Conservation (phyloP, 2,329 filamentous ascomycete species). For the Neurospora sp. region DNA sequence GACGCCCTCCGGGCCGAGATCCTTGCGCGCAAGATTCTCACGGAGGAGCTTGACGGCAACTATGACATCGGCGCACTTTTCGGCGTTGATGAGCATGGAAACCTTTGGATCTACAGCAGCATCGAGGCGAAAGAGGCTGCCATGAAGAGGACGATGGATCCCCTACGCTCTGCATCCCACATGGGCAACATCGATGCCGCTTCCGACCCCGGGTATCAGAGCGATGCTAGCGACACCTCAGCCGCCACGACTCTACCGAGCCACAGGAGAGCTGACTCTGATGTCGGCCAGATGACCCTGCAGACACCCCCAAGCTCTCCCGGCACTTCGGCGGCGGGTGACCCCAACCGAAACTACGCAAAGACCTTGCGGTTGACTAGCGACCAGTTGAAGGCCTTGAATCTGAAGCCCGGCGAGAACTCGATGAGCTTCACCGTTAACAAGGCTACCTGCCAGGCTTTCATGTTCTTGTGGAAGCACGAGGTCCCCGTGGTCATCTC, state of each 20-base stretch:
- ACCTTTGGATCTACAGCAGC: conserved; percentile 99
- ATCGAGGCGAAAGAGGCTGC: conserved; percentile 91
- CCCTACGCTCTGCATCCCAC: conserved; percentile 35
- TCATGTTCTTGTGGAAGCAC: conserved; percentile 89
- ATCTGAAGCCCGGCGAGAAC: conserved; percentile 79
- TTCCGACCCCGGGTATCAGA: conserved; percentile 92
- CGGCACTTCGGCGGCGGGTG: conserved; percentile 51
- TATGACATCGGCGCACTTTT: conserved; percentile 95
- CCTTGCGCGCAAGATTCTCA: conserved; percentile 83
- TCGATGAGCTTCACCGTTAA: conserved; percentile 95
- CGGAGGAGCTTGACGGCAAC: conserved; percentile 85
- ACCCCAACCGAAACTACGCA: conserved; percentile 80
- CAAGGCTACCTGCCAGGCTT: conserved; percentile 79
- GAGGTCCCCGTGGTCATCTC: conserved; percentile 93
- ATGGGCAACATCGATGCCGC: conserved; percentile 61
- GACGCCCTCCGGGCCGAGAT: conserved; percentile 86
- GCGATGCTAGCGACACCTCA: conserved; percentile 63
- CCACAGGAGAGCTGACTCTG: conserved; percentile 59
- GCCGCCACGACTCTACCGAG: conserved; percentile 33
- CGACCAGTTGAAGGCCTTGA: conserved; percentile 80
- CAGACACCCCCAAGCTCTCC: conserved; percentile 63
- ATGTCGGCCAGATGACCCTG: conserved; percentile 42
- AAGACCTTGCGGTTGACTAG: conserved; percentile 93
- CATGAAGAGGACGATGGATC: conserved; percentile 52
- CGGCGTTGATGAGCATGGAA: conserved; percentile 88